These are phyloP conservation scores for Gracilaria caudata DNA, from an alignment of 23 red algal genomes.

Conservation along the genomic window DNA sequence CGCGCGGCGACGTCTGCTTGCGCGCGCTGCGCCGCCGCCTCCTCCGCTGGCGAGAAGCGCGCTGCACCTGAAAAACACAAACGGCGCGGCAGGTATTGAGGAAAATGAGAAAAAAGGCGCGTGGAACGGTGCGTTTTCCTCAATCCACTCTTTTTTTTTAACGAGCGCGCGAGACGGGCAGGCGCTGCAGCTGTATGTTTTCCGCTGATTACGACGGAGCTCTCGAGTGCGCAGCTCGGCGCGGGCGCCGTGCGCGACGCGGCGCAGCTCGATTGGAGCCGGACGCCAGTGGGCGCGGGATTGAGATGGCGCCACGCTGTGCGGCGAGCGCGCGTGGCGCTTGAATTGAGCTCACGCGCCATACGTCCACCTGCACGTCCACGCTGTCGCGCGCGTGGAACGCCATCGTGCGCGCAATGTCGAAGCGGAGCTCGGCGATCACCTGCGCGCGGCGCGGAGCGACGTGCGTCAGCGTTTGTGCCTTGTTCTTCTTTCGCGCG, in stretches of 20 bases:
- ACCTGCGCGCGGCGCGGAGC: constrained; percentile 21
- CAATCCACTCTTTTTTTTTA: too few relatives aligned
- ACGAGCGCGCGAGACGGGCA: too few relatives aligned
- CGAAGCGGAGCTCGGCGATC: constrained; percentile 83
- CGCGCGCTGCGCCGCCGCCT: too few relatives aligned
- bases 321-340: not conserved
- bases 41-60: too few relatives aligned
- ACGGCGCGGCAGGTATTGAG: not conserved
- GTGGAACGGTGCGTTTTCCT: not conserved
- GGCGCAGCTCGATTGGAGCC: too few relatives aligned
- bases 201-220: not conserved
- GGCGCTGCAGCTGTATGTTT: constrained; percentile 5
- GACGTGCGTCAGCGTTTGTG: not conserved
- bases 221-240: not conserved
- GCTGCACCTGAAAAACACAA: too few relatives aligned
- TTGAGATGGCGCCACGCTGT: too few relatives aligned
- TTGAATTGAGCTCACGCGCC: constrained; percentile 52
- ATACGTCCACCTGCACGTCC: constrained; percentile 91
- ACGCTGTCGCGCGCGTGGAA: constrained; percentile 70
- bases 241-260: too few relatives aligned
- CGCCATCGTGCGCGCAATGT: constrained; percentile 62
- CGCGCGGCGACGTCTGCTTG: too few relatives aligned
- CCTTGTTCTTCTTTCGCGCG: not conserved
- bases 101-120: not conserved
- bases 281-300: too few relatives aligned